Conservation (phyloP, 169 alveolate species). For the Besnoitia besnoiti region DNA sequence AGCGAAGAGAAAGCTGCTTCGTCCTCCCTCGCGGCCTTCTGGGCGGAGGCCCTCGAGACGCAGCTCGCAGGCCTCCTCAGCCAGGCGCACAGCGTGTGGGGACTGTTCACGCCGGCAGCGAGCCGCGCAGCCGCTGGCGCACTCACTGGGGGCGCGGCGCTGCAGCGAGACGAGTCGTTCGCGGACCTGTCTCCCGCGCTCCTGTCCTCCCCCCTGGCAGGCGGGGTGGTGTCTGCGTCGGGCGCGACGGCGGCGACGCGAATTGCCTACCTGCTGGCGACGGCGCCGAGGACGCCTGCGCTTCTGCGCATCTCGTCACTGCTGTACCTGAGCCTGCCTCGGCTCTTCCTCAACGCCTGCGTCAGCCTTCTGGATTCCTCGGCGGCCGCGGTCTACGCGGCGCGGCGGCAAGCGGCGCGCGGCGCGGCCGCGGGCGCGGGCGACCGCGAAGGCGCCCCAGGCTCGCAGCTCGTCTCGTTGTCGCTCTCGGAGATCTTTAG, state of each 20-base stretch:
- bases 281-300: neutral
- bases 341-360: neutral
- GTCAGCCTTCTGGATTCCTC: neutral
- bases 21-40: neutral
- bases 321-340: neutral
- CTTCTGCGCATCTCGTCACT: neutral
- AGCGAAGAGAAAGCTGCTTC: neutral
- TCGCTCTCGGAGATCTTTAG: too few relatives aligned
- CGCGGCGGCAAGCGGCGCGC: neutral
- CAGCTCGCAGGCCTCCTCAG: slow-evolving; percentile 1
- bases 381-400: slow-evolving; percentile 18
- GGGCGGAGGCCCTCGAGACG: neutral
- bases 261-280: neutral
- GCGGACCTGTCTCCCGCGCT: too few relatives aligned
- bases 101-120: neutral
- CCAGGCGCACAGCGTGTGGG: neutral
- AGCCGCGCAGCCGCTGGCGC: neutral
- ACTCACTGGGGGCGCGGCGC: too few relatives aligned
- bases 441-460: too few relatives aligned
- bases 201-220: too few relatives aligned
- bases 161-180: too few relatives aligned
- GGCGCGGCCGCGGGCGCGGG: too few relatives aligned
- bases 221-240: too few relatives aligned
- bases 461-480: too few relatives aligned
- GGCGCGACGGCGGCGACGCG: neutral